These are phyloP conservation scores for Cymbopogon flexuosus DNA, from an alignment of 202 grass and related monocot genomes.

Conservation along the genomic window DNA sequence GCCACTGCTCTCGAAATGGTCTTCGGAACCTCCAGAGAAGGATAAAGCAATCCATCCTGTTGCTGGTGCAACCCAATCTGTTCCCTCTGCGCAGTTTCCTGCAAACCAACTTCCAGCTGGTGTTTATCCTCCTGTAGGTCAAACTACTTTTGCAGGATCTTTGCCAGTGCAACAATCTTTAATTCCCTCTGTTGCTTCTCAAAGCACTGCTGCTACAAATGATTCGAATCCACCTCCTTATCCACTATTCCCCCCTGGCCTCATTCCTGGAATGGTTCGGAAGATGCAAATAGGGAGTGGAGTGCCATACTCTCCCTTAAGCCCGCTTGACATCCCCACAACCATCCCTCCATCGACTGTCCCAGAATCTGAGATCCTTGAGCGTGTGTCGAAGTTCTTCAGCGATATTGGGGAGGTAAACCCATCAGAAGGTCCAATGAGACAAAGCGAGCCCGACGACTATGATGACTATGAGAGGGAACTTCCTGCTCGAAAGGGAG, in stretches of 20 bases:
- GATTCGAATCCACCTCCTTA: slow-evolving; percentile 73
- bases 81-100: slow-evolving; percentile 34
- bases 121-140: slow-evolving; percentile 41
- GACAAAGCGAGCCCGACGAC: slow-evolving; percentile 40
- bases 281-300: slow-evolving; percentile 97
- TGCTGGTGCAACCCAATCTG: slow-evolving; percentile 29
- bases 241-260: slow-evolving; percentile 86
- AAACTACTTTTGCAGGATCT: slow-evolving; percentile 49
- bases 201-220: slow-evolving; percentile 20
- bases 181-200: slow-evolving; percentile 25
- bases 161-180: slow-evolving; percentile 45
- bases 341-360: slow-evolving; percentile 70
- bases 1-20: slow-evolving; percentile 57
- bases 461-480: slow-evolving; percentile 71
- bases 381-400: slow-evolving; percentile 81
- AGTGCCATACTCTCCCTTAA: slow-evolving; percentile 88
- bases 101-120: slow-evolving; percentile 44
- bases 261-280: slow-evolving; percentile 96
- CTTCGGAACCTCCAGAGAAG: slow-evolving; percentile 40
- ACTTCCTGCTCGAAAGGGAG: slow-evolving; percentile 62
- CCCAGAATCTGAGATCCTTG: slow-evolving; percentile 71
- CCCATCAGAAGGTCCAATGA: slow-evolving; percentile 85
- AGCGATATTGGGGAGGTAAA: slow-evolving; percentile 88
- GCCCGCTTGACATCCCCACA: slow-evolving; percentile 84
- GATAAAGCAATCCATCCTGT: slow-evolving; percentile 36